Percentiles rank a stretch among this genome's conserved stretches.
Conservation (phyloP, 106 monocot species). For the Vanilla planifolia region DNA sequence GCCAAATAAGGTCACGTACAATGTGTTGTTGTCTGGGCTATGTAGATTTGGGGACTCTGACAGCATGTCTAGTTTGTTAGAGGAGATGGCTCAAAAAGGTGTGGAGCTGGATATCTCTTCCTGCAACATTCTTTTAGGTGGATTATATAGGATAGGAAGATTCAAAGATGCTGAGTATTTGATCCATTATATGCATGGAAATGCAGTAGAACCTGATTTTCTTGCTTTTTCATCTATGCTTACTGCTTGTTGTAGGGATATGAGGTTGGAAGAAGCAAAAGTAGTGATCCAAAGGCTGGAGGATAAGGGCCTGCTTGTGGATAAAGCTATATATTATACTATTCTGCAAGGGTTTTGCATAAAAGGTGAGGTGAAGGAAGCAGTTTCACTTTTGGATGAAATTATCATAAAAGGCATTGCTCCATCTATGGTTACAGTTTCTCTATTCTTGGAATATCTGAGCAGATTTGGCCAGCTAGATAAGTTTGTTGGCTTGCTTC, state of each 20-base stretch:
- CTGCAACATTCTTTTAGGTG: slow-evolving; percentile 24
- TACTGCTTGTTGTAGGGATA: slow-evolving; percentile 10
- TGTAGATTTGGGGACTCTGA: slow-evolving; percentile 15
- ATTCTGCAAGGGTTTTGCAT: slow-evolving; percentile 18
- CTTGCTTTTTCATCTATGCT: slow-evolving; percentile 10
- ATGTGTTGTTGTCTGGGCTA: slow-evolving; percentile 23
- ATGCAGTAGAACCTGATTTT: slow-evolving; percentile 13
- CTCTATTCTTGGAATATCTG: not conserved
- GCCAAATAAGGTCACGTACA: slow-evolving; percentile 28
- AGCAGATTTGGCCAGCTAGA: slow-evolving; percentile 8
- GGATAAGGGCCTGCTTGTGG: slow-evolving; percentile 4
- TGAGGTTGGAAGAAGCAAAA: slow-evolving; percentile 12
- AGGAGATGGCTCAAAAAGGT: slow-evolving; percentile 18
- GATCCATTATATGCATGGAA: slow-evolving; percentile 11
- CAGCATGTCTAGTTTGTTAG: slow-evolving; percentile 11
- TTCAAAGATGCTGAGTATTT: slow-evolving; percentile 12
- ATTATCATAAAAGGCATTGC: slow-evolving; percentile 8
- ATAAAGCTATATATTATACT: slow-evolving; percentile 4
- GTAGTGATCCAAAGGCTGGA: slow-evolving; percentile 6
- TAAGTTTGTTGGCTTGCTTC: slow-evolving; percentile 8
- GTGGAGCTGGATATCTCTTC: slow-evolving; percentile 19
- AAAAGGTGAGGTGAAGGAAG: slow-evolving; percentile 8
- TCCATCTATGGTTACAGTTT: slow-evolving; percentile 2
- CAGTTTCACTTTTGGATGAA: not conserved
- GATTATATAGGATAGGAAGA: slow-evolving; percentile 6